These are phyloP conservation scores for Closterium sp. DNA, from an alignment of 139 green algal genomes.

Conservation along the genomic window DNA sequence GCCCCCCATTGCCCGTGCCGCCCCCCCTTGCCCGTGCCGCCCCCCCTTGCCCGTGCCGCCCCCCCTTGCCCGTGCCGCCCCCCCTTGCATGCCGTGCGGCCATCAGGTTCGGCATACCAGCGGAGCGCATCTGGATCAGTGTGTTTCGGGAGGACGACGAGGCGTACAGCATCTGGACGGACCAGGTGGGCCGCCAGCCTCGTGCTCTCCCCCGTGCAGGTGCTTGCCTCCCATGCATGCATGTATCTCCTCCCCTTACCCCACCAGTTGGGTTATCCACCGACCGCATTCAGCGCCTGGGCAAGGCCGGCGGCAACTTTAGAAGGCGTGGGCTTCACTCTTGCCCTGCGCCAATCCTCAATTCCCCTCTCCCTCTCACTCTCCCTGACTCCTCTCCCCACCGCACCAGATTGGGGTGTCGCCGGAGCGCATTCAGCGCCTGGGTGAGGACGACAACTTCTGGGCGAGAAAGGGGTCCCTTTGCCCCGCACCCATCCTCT, in stretches of 20 bases:
- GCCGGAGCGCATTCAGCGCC: conserved; percentile 70
- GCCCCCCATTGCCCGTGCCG: neutral
- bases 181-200: conserved; percentile 14
- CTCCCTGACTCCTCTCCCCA: neutral
- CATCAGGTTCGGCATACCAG: conserved; percentile 57
- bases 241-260: too few relatives aligned
- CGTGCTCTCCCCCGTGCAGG: too few relatives aligned
- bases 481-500: neutral
- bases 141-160: conserved; percentile 91
- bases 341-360: neutral
- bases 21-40: neutral
- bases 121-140: conserved; percentile 78
- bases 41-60: neutral
- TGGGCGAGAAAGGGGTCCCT: too few relatives aligned
- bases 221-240: too few relatives aligned
- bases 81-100: too few relatives aligned
- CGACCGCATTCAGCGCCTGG: too few relatives aligned
- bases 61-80: too few relatives aligned
- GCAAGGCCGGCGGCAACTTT: too few relatives aligned
- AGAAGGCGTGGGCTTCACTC: neutral
- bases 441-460: conserved; percentile 91
- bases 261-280: too few relatives aligned
- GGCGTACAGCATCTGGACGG: conserved; percentile 77
- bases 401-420: conserved; percentile 70
- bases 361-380: neutral